Conservation (phyloP, 208 protist species). For the Trypanosoma scelopori region DNA sequence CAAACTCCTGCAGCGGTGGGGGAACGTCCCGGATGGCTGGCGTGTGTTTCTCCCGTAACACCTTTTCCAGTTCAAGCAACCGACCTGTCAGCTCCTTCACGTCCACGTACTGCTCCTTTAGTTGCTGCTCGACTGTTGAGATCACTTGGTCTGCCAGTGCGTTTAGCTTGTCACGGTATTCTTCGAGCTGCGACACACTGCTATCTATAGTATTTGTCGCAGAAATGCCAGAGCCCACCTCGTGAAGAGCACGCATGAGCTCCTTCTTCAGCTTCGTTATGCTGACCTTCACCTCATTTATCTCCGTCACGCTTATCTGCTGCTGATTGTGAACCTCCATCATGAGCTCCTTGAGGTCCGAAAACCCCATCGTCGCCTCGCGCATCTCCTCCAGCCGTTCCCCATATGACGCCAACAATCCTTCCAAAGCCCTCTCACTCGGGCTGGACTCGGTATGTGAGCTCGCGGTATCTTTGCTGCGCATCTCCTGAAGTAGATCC, state of each 20-base stretch:
- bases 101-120: slow-evolving; percentile 19
- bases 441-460: neutral
- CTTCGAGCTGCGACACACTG: slow-evolving; percentile 24
- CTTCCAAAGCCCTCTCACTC: slow-evolving; percentile 8
- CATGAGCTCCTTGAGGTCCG: slow-evolving; percentile 19
- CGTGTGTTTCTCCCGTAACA: slow-evolving; percentile 14
- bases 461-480: neutral
- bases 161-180: slow-evolving; percentile 34
- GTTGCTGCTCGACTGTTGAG: slow-evolving; percentile 31
- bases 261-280: slow-evolving; percentile 48
- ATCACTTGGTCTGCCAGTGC: slow-evolving; percentile 38
- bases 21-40: slow-evolving; percentile 6
- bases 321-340: slow-evolving; percentile 32
- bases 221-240: slow-evolving; percentile 14
- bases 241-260: slow-evolving; percentile 11
- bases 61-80: slow-evolving; percentile 15
- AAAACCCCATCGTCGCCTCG: slow-evolving; percentile 7
- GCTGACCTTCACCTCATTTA: slow-evolving; percentile 13
- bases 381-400: slow-evolving; percentile 28
- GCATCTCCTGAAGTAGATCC: slow-evolving; percentile 6
- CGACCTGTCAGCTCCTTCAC: slow-evolving; percentile 14
- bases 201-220: slow-evolving; percentile 22
- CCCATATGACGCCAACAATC: slow-evolving; percentile 18
- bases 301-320: slow-evolving; percentile 14
- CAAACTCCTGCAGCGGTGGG: slow-evolving; percentile 25